Conservation (phyloP, 345 rosid species). For the Syzygium aromaticum region DNA sequence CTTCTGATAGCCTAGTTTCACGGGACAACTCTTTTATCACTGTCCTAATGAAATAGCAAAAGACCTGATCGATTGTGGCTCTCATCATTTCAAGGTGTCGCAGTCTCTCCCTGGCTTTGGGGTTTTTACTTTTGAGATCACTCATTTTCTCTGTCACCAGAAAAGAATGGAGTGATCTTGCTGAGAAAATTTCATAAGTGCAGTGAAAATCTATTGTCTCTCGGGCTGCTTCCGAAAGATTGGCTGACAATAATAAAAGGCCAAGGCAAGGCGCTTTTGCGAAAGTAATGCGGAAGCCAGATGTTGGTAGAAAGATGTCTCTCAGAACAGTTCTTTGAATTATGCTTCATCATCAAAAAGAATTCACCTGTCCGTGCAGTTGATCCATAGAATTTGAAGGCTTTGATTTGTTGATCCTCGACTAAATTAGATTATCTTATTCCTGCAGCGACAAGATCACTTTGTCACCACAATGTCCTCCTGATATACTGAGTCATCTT, state of each 20-base stretch:
- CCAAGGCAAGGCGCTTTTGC: not conserved
- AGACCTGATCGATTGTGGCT: conserved; percentile 3
- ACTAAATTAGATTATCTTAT: not conserved
- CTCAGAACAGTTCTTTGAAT: not conserved
- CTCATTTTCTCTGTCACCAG: not conserved
- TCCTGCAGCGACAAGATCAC: not conserved
- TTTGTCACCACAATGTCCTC: not conserved
- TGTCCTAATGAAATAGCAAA: not conserved
- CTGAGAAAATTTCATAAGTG: not conserved
- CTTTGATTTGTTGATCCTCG: not conserved
- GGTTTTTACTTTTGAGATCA: not conserved
- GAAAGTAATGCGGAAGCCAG: not conserved
- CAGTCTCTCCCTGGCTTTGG: not conserved
- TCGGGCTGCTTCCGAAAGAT: not conserved
- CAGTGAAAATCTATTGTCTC: not conserved
- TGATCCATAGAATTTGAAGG: not conserved
- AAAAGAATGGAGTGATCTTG: not conserved
- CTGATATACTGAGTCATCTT: not conserved
- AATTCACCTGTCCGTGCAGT: not conserved
- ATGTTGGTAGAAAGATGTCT: not conserved
- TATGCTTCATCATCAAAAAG: not conserved
- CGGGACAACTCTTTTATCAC: not conserved
- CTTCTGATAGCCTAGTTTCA: not conserved
- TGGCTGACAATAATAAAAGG: not conserved
- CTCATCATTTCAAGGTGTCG: not conserved